Percentiles rank a stretch among this genome's conserved stretches.
Conservation (phyloP, 176 grass and related monocot genomes). For the Puya raimondii region DNA sequence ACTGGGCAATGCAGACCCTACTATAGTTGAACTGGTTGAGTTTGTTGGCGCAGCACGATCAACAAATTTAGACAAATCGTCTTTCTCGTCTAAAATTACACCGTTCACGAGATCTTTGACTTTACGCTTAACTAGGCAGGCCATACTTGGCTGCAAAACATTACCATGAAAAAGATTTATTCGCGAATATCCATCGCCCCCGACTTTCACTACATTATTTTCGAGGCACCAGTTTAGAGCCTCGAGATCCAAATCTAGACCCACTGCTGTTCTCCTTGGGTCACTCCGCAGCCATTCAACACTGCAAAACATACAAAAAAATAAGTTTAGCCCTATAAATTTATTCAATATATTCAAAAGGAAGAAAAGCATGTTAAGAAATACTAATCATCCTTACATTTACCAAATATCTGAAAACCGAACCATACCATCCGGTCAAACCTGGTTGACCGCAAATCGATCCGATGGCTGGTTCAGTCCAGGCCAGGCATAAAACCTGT, state of each 20-base stretch:
- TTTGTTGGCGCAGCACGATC: slow-evolving; percentile 10
- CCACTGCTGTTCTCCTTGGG: slow-evolving; percentile 54
- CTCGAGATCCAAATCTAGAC: slow-evolving; percentile 87
- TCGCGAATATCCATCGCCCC: slow-evolving; percentile 63
- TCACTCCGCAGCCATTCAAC: slow-evolving; percentile 68
- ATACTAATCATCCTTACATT: neutral
- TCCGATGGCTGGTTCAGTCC: no score
- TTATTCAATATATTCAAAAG: neutral
- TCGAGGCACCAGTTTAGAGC: slow-evolving; percentile 86
- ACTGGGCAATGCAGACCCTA: slow-evolving; percentile 33
- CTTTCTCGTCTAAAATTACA: slow-evolving; percentile 26
- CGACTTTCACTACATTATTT: slow-evolving; percentile 63
- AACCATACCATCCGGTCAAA: neutral
- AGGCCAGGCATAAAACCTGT: no score
- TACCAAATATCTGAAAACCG: neutral
- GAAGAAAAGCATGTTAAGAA: neutral
- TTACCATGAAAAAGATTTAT: slow-evolving; percentile 84
- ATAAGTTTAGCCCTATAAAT: neutral
- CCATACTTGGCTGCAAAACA: slow-evolving; percentile 52
- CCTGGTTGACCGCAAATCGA: no score
- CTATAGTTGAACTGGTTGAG: slow-evolving; percentile 34
- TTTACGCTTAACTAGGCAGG: slow-evolving; percentile 36
- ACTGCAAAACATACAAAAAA: slow-evolving; percentile 25
- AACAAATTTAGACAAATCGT: slow-evolving; percentile 18
- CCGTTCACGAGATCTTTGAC: slow-evolving; percentile 35